A percentile compares a stretch with the other conserved stretches of the same genome.
Conservation (phyloP, 805 yeast species). For the Danielia reshetovae region DNA sequence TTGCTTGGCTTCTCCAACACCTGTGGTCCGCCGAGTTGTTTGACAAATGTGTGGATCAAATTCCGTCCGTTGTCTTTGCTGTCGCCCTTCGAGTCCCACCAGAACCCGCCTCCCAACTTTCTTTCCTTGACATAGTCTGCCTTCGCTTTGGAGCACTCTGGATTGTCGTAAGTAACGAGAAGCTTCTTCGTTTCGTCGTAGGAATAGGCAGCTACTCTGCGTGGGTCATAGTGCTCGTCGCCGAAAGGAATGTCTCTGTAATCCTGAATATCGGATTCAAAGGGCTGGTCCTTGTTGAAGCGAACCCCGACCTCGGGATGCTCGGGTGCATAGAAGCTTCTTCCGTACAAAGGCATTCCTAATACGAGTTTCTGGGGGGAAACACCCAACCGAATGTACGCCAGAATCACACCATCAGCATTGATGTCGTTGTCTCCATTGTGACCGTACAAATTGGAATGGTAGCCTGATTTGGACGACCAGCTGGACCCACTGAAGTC, state of each 20-base stretch:
- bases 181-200: slow-evolving; percentile 10
- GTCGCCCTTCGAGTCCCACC: slow-evolving; percentile 94
- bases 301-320: slow-evolving; percentile 38
- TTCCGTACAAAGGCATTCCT: slow-evolving; percentile 89
- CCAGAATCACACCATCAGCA: slow-evolving; percentile 45
- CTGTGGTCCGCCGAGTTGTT: slow-evolving; percentile 2
- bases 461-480: slow-evolving; percentile 60
- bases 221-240: slow-evolving; percentile 50
- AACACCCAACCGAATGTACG: slow-evolving; percentile 42
- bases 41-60: slow-evolving; percentile 37
- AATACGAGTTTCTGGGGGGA: slow-evolving; percentile 52
- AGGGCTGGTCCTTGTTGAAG: slow-evolving; percentile 24
- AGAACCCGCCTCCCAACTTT: slow-evolving; percentile 78
- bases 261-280: slow-evolving; percentile 40
- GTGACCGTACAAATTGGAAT: slow-evolving; percentile 57
- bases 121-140: slow-evolving; percentile 50
- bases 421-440: slow-evolving; percentile 40
- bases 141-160: slow-evolving; percentile 49
- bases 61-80: slow-evolving; percentile 24
- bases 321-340: slow-evolving; percentile 28
- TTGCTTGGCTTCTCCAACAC: background rate
- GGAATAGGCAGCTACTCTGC: slow-evolving; percentile 41
- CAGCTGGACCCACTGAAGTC: slow-evolving; percentile 76
- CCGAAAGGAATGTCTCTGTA: slow-evolving; percentile 52
- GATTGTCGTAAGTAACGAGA: slow-evolving; percentile 59